Evolutionary conservation across 2,329 filamentous ascomycete genomes (phyloP).

Genomic region (Calonectria pauciramosa): DNA sequence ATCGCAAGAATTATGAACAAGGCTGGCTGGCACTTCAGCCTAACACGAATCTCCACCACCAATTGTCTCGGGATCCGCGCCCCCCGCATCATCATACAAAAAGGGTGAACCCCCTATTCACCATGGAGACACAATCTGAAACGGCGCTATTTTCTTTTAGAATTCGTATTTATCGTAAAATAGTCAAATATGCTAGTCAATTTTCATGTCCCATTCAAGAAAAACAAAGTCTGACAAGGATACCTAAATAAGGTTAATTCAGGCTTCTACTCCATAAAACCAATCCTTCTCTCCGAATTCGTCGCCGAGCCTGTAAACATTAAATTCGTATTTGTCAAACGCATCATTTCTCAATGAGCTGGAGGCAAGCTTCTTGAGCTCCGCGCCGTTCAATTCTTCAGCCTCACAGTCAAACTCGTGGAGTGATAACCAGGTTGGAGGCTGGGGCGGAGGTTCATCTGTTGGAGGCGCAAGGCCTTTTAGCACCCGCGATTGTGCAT

Average conservation of each 20-base stretch:
- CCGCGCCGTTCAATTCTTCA: background rate
- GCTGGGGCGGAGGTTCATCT: background rate
- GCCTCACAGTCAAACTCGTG: background rate
- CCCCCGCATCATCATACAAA: background rate
- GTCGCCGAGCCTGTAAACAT: background rate
- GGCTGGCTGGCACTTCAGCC: background rate
- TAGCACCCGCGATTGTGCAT: background rate
- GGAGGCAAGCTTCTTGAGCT: background rate
- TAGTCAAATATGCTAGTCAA: background rate
- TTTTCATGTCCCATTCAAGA: background rate
- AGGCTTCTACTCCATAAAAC: background rate
- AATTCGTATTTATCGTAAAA: background rate
- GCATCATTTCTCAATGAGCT: background rate
- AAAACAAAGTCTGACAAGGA: background rate
- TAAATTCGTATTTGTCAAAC: background rate
- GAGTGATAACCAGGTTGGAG: background rate
- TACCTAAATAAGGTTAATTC: background rate
- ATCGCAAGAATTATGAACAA: background rate
- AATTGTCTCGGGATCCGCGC: background rate
- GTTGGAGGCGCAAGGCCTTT: background rate
- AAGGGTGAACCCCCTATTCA: background rate
- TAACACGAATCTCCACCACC: background rate
- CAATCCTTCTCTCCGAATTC: conserved; percentile 7
- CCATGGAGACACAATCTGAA: background rate
- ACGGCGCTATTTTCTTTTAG: background rate